A percentile compares a stretch with the other conserved stretches of the same genome.
These are phyloP conservation scores for Trichoderma asperelloides DNA, from an alignment of 495 filamentous ascomycete genomes.

Conservation along the genomic window DNA sequence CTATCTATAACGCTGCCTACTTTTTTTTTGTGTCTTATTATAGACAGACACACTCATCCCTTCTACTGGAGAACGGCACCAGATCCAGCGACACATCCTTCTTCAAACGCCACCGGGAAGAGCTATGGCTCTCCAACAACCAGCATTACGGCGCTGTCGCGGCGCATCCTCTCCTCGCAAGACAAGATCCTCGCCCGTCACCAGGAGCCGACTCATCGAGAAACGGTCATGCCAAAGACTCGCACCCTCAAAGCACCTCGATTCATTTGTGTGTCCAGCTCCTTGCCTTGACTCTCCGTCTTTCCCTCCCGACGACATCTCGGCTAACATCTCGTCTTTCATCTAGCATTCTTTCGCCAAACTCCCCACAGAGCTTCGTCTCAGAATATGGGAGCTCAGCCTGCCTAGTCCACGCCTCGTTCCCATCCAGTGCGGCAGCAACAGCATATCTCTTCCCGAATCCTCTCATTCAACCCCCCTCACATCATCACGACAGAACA, in stretches of 20 bases:
- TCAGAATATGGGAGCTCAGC: conserved; percentile 21
- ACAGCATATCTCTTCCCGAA: background rate
- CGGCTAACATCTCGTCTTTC: background rate
- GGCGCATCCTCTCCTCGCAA: background rate
- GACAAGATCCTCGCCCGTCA: background rate
- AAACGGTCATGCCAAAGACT: background rate
- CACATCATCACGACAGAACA: too few relatives aligned
- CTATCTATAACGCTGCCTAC: background rate
- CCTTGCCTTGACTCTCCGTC: background rate
- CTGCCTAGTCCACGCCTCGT: conserved; percentile 19
- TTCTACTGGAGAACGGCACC: background rate
- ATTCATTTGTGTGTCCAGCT: background rate
- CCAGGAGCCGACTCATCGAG: background rate
- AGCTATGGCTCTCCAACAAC: background rate
- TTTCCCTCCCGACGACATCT: background rate
- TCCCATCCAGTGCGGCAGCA: conserved; percentile 13
- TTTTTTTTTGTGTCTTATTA: background rate
- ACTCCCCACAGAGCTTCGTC: conserved; percentile 21
- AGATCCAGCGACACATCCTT: background rate
- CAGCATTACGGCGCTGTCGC: background rate
- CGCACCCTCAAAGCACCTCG: background rate
- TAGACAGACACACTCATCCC: background rate
- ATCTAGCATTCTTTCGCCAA: conserved; percentile 17
- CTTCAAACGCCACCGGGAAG: background rate
- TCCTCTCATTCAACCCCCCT: background rate